Evolutionary conservation across 1,139 yeast genomes (phyloP).

Genomic region (Ogataea hybrid): DNA sequence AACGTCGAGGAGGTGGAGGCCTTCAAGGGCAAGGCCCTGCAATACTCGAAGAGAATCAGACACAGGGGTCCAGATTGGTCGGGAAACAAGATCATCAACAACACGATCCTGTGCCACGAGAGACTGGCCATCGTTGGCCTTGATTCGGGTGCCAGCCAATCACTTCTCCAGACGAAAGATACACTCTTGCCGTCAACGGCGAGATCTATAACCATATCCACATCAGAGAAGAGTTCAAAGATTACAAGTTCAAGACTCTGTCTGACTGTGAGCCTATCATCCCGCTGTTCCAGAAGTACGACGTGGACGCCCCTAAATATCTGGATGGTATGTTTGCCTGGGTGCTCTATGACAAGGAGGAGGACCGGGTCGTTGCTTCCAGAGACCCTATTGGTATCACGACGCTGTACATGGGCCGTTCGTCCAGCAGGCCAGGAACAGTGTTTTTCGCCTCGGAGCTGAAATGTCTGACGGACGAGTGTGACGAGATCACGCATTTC

Average conservation of each 20-base stretch:
- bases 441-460: conserved; percentile 91
- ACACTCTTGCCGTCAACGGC: conserved; percentile 86
- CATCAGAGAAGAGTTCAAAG: conserved; percentile 69
- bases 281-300: conserved; percentile 86
- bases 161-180: conserved; percentile 71
- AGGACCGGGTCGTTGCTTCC: conserved; percentile 91
- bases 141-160: conserved; percentile 99
- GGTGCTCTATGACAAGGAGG: conserved; percentile 79
- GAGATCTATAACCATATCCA: conserved; percentile 97
- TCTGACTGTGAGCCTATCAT: conserved; percentile 98
- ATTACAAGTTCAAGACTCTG: conserved; percentile 78
- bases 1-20: conserved; percentile 74
- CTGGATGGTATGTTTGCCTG: conserved; percentile 99
- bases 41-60: conserved; percentile 86
- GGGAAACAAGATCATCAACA: conserved; percentile 78
- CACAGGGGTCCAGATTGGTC: conserved; percentile 99
- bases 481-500: conserved; percentile 90
- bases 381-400: conserved; percentile 98
- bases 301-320: conserved; percentile 83
- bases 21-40: conserved; percentile 86
- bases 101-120: conserved; percentile 85
- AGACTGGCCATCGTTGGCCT: conserved; percentile 95
- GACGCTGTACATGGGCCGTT: conserved; percentile 91
- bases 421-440: conserved; percentile 65
- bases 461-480: conserved; percentile 89